phyloP scores from a whole-genome alignment of 768 basidiomycete genomes.

The Rhodotorula paludigena region DNA sequence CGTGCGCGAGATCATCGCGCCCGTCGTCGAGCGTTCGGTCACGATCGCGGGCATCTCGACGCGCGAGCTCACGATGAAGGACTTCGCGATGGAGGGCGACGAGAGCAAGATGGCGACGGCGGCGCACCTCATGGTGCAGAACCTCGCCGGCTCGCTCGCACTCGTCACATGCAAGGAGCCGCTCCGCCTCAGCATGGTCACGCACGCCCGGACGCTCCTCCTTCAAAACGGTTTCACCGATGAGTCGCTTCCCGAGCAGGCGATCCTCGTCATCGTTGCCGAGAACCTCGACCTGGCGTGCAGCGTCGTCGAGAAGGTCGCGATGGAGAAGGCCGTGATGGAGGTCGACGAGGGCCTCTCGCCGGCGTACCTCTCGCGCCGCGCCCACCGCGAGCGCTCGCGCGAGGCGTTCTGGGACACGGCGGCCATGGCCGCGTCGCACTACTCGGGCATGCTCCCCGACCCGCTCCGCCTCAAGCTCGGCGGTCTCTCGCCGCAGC shows the following conservation, averaged over 20 bases:
- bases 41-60: conserved; percentile 98
- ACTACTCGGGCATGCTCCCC: conserved; percentile 68
- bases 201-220: conserved; percentile 76
- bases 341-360: conserved; percentile 90
- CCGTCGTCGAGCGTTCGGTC: conserved; percentile 95
- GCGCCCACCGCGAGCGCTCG: conserved; percentile 68
- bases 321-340: conserved; percentile 87
- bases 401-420: conserved; percentile 90
- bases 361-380: conserved; percentile 71
- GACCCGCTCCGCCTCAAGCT: conserved; percentile 81
- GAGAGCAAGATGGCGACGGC: conserved; percentile 86
- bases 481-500: conserved; percentile 72
- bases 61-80: conserved; percentile 87
- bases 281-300: conserved; percentile 94
- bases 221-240: conserved; percentile 85
- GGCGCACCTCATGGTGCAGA: conserved; percentile 92
- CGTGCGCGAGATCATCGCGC: conserved; percentile 94
- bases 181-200: conserved; percentile 80
- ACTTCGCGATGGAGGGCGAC: conserved; percentile 86
- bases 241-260: conserved; percentile 76
- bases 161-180: conserved; percentile 98
- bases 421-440: conserved; percentile 60
- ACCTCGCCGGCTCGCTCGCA: conserved; percentile 90
- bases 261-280: conserved; percentile 67
- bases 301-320: conserved; percentile 89